Evolutionary conservation across 108 stramenopile genomes (phyloP).

Genomic region (Bacterosira constricta): DNA sequence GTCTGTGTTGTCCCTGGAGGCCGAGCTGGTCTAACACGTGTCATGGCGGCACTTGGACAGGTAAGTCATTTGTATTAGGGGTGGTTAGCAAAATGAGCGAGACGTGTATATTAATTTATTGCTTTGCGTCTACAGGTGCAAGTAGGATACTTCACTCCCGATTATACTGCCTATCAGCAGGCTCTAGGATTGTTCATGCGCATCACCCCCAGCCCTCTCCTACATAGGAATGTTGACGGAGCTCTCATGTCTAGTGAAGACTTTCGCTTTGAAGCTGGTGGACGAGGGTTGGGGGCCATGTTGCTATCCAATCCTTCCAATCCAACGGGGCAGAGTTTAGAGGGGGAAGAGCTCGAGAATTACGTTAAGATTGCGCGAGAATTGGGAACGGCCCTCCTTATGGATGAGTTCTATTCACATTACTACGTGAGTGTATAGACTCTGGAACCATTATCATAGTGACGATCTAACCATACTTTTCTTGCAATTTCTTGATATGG

Average conservation of each 20-base stretch:
- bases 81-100: no score
- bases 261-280: constrained; percentile 41
- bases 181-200: constrained; percentile 48
- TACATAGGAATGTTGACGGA: constrained; percentile 40
- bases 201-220: constrained; percentile 44
- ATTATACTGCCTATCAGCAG: constrained; percentile 58
- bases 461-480: not conserved
- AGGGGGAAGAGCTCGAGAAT: constrained; percentile 34
- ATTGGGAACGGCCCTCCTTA: constrained; percentile 26
- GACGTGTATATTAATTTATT: no score
- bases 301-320: constrained; percentile 44
- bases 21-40: constrained; percentile 48
- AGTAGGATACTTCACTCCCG: constrained; percentile 55
- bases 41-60: constrained; percentile 50
- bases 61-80: no score
- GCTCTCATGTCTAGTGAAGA: constrained; percentile 48
- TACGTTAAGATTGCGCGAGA: constrained; percentile 45
- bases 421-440: constrained; percentile 32
- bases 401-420: constrained; percentile 60
- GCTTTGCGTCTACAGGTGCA: no score
- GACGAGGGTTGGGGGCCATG: constrained; percentile 47
- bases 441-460: not conserved
- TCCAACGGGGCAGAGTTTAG: constrained; percentile 46
- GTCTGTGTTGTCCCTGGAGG: constrained; percentile 62
- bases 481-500: not conserved